These are phyloP conservation scores for Plantago ovata DNA, from an alignment of 257 asterid species.

Conservation along the genomic window DNA sequence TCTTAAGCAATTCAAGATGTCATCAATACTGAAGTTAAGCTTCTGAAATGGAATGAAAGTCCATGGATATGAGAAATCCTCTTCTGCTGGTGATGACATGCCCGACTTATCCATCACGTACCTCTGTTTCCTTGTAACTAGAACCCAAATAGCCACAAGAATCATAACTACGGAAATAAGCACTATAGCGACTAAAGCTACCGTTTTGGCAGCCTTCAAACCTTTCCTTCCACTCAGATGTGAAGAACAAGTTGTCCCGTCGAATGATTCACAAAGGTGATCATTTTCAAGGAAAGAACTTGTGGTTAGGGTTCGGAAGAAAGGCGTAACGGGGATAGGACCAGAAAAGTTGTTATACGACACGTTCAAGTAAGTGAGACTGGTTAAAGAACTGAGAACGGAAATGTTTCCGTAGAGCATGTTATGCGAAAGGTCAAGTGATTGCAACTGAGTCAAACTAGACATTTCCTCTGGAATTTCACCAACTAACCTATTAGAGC, in stretches of 20 bases:
- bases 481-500: slow-evolving; percentile 59
- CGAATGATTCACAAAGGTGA: slow-evolving; percentile 64
- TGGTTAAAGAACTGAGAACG: slow-evolving; percentile 56
- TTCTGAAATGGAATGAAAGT: slow-evolving; percentile 86
- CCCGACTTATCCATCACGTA: slow-evolving; percentile 40
- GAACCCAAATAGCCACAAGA: slow-evolving; percentile 48
- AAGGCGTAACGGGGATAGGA: slow-evolving; percentile 79
- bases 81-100: slow-evolving; percentile 36
- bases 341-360: slow-evolving; percentile 85
- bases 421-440: slow-evolving; percentile 74
- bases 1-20: slow-evolving; percentile 63
- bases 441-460: slow-evolving; percentile 68
- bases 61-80: slow-evolving; percentile 90
- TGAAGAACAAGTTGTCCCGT: slow-evolving; percentile 67
- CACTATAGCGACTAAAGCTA: slow-evolving; percentile 51
- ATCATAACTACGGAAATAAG: slow-evolving; percentile 47
- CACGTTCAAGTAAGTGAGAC: slow-evolving; percentile 70
- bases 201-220: slow-evolving; percentile 47
- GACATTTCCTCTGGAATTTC: slow-evolving; percentile 74
- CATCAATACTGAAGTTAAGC: slow-evolving; percentile 58
- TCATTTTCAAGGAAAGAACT: slow-evolving; percentile 66
- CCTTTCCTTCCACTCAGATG: slow-evolving; percentile 29
- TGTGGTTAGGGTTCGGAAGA: slow-evolving; percentile 54
- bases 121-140: slow-evolving; percentile 40
- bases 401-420: slow-evolving; percentile 51